These are phyloP conservation scores for Moniliella sp. DNA, from an alignment of 1,284 basidiomycete species.

Conservation along the genomic window DNA sequence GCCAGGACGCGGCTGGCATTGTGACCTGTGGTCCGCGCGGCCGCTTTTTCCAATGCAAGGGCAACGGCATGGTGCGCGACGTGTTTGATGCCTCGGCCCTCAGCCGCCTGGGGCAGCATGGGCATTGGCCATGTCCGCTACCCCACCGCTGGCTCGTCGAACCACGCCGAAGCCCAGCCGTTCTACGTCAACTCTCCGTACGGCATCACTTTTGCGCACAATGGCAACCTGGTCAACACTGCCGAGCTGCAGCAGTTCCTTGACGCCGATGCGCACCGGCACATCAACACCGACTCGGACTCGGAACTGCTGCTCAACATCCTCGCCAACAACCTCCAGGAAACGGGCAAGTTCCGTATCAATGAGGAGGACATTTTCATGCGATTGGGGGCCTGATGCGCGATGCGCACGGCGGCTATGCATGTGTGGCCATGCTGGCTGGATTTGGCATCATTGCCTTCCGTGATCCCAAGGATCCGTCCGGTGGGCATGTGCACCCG, in stretches of 20 bases:
- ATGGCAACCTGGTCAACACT: slow-evolving; percentile 95
- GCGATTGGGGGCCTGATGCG: slow-evolving; percentile 74
- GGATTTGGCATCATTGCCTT: slow-evolving; percentile 97
- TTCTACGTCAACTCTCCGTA: slow-evolving; percentile 99
- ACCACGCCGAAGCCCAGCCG: slow-evolving; percentile 88
- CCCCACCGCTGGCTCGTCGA: slow-evolving; percentile 88
- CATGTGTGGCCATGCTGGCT: slow-evolving; percentile 90
- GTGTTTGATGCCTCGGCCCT: slow-evolving; percentile 67
- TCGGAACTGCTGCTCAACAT: slow-evolving; percentile 92
- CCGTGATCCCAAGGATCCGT: slow-evolving; percentile 43
- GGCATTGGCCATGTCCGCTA: slow-evolving; percentile 72
- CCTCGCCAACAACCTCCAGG: slow-evolving; percentile 87
- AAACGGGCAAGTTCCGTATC: slow-evolving; percentile 88
- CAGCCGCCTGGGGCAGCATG: slow-evolving; percentile 69
- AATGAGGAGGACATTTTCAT: slow-evolving; percentile 96
- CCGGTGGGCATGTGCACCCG: slow-evolving; percentile 1
- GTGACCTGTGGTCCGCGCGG: slow-evolving; percentile 88
- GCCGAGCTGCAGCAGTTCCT: slow-evolving; percentile 63
- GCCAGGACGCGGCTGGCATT: slow-evolving; percentile 93
- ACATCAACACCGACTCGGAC: slow-evolving; percentile 43
- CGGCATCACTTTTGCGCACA: slow-evolving; percentile 94
- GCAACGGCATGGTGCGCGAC: slow-evolving; percentile 99
- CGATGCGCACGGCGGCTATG: slow-evolving; percentile 75
- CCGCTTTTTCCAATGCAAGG: slow-evolving; percentile 90
- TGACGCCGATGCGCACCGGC: slow-evolving; percentile 85